These are phyloP conservation scores for Rutidosis leptorrhynchoides DNA, from an alignment of 129 eudicot genomes.

Conservation along the genomic window DNA sequence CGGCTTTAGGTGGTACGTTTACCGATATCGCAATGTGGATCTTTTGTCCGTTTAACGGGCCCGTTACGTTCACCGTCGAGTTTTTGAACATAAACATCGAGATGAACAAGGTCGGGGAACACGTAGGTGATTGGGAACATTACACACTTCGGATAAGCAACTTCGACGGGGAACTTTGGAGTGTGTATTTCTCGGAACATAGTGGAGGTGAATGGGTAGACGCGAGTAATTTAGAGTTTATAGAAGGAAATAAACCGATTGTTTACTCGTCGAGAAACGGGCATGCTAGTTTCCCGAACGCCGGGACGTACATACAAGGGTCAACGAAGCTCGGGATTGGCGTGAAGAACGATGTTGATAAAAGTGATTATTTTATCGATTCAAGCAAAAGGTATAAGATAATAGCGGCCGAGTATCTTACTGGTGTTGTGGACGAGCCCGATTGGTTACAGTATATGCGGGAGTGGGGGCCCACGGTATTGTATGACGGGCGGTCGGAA, in stretches of 20 bases:
- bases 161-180: slow-evolving; percentile 72
- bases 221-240: slow-evolving; percentile 63
- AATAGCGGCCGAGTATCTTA: slow-evolving; percentile 83
- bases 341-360: slow-evolving; percentile 60
- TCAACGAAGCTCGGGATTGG: slow-evolving; percentile 67
- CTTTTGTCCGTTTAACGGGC: slow-evolving; percentile 94
- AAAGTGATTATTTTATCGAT: slow-evolving; percentile 60
- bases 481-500: slow-evolving; percentile 66
- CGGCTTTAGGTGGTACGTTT: slow-evolving; percentile 79
- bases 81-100: slow-evolving; percentile 39
- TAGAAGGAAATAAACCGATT: slow-evolving; percentile 64
- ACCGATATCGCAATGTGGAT: slow-evolving; percentile 93
- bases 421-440: slow-evolving; percentile 56
- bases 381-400: slow-evolving; percentile 58
- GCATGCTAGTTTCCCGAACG: slow-evolving; percentile 84
- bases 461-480: slow-evolving; percentile 95
- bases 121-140: slow-evolving; percentile 96
- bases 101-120: slow-evolving; percentile 60
- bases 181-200: slow-evolving; percentile 73
- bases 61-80: slow-evolving; percentile 65
- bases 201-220: slow-evolving; percentile 90
- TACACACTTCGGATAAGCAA: slow-evolving; percentile 86
- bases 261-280: slow-evolving; percentile 77
- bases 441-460: slow-evolving; percentile 93
- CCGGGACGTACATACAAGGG: slow-evolving; percentile 78